Evolutionary conservation across 1,284 basidiomycete species (phyloP).

Genomic region (Malassezia japonica): DNA sequence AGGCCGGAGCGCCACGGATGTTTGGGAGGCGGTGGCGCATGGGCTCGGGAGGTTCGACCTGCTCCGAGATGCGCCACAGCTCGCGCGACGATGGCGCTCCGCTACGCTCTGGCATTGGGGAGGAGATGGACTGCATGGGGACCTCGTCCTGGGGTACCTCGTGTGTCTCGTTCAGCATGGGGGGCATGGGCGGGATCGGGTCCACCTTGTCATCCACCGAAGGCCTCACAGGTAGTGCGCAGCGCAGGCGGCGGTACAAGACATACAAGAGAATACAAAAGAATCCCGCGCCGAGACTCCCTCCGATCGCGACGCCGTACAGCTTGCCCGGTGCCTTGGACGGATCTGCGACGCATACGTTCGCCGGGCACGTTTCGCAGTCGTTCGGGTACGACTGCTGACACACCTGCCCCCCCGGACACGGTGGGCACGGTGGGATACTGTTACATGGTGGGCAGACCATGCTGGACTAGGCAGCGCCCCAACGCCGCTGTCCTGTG

Average conservation of each 20-base stretch:
- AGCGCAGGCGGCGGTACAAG: background rate
- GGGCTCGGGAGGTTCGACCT: background rate
- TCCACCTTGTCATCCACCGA: too few species aligned
- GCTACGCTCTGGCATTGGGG: too few species aligned
- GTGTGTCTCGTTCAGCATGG: too few species aligned
- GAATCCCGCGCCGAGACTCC: background rate
- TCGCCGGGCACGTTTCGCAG: constrained; percentile 10
- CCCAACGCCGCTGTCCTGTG: too few species aligned
- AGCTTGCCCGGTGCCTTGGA: too few species aligned
- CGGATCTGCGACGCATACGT: constrained; percentile 3
- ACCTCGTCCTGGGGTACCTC: too few species aligned
- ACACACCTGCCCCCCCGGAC: background rate
- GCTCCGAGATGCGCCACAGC: constrained; percentile 14
- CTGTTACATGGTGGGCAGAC: constrained; percentile 1
- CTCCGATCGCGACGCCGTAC: background rate
- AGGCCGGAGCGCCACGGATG: too few species aligned
- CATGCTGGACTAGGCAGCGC: too few species aligned
- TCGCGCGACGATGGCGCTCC: background rate
- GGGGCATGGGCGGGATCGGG: too few species aligned
- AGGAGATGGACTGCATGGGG: too few species aligned
- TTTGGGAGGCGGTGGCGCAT: too few species aligned
- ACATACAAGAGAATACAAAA: background rate
- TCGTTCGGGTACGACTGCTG: constrained; percentile 12
- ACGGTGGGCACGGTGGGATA: constrained; percentile 11
- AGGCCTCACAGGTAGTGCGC: background rate